These are phyloP conservation scores for Aspergillus sclerotiicarbonarius DNA, from an alignment of 495 filamentous ascomycete species.

Conservation along the genomic window DNA sequence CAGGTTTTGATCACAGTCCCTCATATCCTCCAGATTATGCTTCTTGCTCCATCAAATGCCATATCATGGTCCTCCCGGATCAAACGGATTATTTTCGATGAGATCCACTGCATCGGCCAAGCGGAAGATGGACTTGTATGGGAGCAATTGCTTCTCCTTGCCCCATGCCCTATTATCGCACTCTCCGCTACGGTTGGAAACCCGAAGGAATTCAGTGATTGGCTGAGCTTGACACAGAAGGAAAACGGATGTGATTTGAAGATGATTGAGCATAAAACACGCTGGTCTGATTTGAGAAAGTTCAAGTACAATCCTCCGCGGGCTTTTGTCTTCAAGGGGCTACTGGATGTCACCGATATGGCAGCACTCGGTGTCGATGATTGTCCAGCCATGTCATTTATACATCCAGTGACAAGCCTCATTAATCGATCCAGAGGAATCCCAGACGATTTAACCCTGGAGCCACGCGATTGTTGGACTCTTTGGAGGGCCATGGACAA, in stretches of 20 bases:
- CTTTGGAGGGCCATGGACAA: constrained; percentile 62
- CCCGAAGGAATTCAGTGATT: constrained; percentile 64
- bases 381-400: constrained; percentile 48
- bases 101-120: constrained; percentile 79
- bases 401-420: constrained; percentile 69
- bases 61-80: constrained; percentile 64
- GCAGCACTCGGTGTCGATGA: constrained; percentile 51
- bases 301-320: constrained; percentile 57
- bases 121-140: constrained; percentile 75
- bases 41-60: constrained; percentile 65
- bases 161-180: constrained; percentile 76
- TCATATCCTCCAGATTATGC: constrained; percentile 75
- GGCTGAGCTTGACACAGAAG: constrained; percentile 62
- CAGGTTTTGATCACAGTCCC: constrained; percentile 77
- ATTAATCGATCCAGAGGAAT: constrained; percentile 57
- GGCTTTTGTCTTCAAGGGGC: constrained; percentile 54
- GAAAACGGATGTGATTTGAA: constrained; percentile 54
- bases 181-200: constrained; percentile 81
- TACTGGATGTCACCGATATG: constrained; percentile 40
- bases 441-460: constrained; percentile 62
- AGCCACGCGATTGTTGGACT: constrained; percentile 65
- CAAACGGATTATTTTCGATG: constrained; percentile 77
- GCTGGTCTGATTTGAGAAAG: constrained; percentile 75
- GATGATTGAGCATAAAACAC: constrained; percentile 62
- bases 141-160: constrained; percentile 73